Conservation (phyloP, 495 filamentous ascomycete species). For the Penicillium dipodomyicola region DNA sequence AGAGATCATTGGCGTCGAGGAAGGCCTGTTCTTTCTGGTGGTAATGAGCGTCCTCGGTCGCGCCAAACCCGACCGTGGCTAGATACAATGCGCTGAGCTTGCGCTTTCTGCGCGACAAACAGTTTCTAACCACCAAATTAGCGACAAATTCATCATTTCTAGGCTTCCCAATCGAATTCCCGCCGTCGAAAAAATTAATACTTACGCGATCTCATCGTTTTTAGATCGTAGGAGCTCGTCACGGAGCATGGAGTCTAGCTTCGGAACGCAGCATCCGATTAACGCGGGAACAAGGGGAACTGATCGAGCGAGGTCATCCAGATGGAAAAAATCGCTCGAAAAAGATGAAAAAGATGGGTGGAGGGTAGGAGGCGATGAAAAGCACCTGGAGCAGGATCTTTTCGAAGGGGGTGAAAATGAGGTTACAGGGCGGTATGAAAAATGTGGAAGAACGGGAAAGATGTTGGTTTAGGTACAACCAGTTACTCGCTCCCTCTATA, state of each 20-base stretch:
- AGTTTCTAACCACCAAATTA: conserved; percentile 57
- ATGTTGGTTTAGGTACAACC: conserved; percentile 15
- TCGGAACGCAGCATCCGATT: conserved; percentile 59
- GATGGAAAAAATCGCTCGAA: conserved; percentile 49
- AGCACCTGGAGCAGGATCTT: conserved; percentile 40
- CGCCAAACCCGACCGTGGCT: conserved; percentile 50
- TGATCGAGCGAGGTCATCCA: conserved; percentile 50
- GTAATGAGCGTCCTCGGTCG: conserved; percentile 56
- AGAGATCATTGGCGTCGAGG: conserved; percentile 70
- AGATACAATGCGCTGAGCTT: conserved; percentile 78
- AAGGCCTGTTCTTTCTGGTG: conserved; percentile 56
- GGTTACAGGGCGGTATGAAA: conserved; percentile 35
- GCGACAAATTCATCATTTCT: conserved; percentile 25
- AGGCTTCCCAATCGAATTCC: conserved; percentile 15
- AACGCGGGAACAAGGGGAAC: conserved; percentile 50
- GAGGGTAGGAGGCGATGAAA: conserved; percentile 44
- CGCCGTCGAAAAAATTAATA: conserved; percentile 35
- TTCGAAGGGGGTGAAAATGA: conserved; percentile 34
- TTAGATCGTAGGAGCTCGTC: conserved; percentile 57
- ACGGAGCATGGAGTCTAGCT: conserved; percentile 55
- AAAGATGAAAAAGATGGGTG: conserved; percentile 55
- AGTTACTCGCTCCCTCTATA: conserved; percentile 11
- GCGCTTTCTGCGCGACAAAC: conserved; percentile 74
- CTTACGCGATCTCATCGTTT: conserved; percentile 63
- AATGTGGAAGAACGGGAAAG: conserved; percentile 17